A percentile compares a stretch with the other conserved stretches of the same genome.
These are phyloP conservation scores for Furcasterigmium furcatum DNA, from an alignment of 2,329 filamentous ascomycete genomes.

Conservation along the genomic window DNA sequence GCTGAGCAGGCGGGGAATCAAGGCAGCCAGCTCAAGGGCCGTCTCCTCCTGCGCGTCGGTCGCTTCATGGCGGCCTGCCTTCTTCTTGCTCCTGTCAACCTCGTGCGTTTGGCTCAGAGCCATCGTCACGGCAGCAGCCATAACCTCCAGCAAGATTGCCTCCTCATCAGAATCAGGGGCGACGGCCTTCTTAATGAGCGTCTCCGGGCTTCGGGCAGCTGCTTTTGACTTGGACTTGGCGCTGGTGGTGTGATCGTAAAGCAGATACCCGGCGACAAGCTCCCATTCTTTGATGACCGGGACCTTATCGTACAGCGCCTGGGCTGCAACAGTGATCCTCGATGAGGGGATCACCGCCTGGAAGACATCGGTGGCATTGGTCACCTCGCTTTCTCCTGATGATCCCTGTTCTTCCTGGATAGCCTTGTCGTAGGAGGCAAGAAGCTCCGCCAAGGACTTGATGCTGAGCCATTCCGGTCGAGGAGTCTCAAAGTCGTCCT, in stretches of 20 bases:
- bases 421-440: conserved; percentile 77
- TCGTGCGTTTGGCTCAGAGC: conserved; percentile 66
- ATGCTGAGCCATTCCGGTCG: conserved; percentile 84
- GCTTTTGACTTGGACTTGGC: conserved; percentile 47
- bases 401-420: conserved; percentile 53
- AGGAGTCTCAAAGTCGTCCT: conserved; percentile 73
- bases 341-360: conserved; percentile 70
- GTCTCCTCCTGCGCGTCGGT: conserved; percentile 73
- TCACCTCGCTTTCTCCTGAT: conserved; percentile 39
- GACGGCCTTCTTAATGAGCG: conserved; percentile 66
- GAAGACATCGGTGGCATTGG: conserved; percentile 51
- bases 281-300: conserved; percentile 85
- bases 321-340: conserved; percentile 79
- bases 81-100: conserved; percentile 56
- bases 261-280: conserved; percentile 79
- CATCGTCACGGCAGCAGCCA: conserved; percentile 78
- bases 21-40: conserved; percentile 70
- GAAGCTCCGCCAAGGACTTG: conserved; percentile 83
- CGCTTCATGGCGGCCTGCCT: conserved; percentile 58
- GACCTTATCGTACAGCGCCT: conserved; percentile 80
- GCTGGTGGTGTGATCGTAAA: conserved; percentile 83
- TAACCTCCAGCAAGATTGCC: conserved; percentile 78
- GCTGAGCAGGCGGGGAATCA: conserved; percentile 82
- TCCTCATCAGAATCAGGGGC: conserved; percentile 77
- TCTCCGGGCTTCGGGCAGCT: conserved; percentile 56